Base-by-base conservation (phyloP, 2,329 filamentous ascomycete species). In the Fusarium ramigenum region DNA sequence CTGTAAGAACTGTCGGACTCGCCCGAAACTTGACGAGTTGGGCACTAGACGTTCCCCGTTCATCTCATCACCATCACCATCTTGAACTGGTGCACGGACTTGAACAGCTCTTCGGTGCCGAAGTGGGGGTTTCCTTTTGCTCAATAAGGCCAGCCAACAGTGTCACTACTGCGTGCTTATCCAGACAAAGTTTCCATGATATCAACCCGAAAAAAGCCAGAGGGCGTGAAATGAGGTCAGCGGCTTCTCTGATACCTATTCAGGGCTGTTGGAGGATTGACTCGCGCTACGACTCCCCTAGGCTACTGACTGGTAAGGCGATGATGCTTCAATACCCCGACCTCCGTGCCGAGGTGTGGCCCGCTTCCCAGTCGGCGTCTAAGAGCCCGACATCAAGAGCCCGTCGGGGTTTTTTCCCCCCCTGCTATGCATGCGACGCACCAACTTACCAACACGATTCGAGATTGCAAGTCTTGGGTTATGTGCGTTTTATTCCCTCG, bases 31-130 rank as follows among this genome's bases (percentile, higher is more conserved):
- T 36, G 42, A 47, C 42, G 28, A 47, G 46, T 34, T 49, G 43
- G 59, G 46, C 56, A 61, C 65, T 63, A 58, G 42, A 54, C 39
- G 40, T 60, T 60, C 60, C 50, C 71, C 61, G 60, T 66, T 59
- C 60, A 69, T 67, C 66, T 49, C 36, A 43, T 66, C 62, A 19
- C 30, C 36, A 47, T 66, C 37, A 47, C 34, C 49, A 56, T 39
- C 61, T 50, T 21, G 32, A 23, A 42, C 23, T 37, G 11, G 15
- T 4, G 53, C 56, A 58, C 69, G 67, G 63, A 73, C 66, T 70
- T 52, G 58, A 76, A 59, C 53, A 46, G 36, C 65, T 53, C 43
- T 23, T 77, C 75, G 75, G 75, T 60, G 69, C 75, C 75, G 75
- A 76, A 57, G 43, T 62, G 70, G 59, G 65, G 66, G 47, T 30